phyloP scores from a whole-genome alignment of 257 asterid species.

The Plantago ovata region DNA sequence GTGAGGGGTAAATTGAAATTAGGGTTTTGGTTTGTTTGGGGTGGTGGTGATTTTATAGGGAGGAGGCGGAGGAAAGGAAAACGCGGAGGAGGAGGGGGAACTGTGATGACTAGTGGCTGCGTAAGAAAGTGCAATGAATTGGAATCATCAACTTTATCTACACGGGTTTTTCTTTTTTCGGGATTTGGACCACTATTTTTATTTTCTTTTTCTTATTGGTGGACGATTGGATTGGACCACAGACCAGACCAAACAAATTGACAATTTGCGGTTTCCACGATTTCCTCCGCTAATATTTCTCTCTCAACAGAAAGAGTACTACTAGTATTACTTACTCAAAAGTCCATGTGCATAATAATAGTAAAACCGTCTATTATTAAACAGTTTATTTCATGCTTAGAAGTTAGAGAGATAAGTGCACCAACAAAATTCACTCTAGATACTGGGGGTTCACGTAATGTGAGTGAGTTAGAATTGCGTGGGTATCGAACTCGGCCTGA shows the following conservation, averaged over 20 bases:
- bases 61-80: conserved; percentile 9
- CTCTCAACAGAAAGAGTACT: background rate
- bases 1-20: conserved; percentile 17
- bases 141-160: too few species aligned
- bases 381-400: background rate
- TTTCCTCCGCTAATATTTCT: too few species aligned
- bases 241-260: too few species aligned
- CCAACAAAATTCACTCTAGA: too few species aligned
- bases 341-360: background rate
- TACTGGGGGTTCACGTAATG: too few species aligned
- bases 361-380: background rate
- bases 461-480: too few species aligned
- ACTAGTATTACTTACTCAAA: background rate
- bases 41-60: conserved; percentile 19
- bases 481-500: too few species aligned
- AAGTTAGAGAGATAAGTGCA: background rate
- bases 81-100: conserved; percentile 9
- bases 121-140: conserved; percentile 7
- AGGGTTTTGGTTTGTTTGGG: conserved; percentile 37
- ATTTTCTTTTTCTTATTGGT: too few species aligned
- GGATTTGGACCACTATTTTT: too few species aligned
- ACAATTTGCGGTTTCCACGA: too few species aligned
- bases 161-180: too few species aligned
- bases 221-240: too few species aligned
- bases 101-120: background rate